Evolutionary conservation across 177 flowering plant species (phyloP).

Genomic region (Tripterygium wilfordii): DNA sequence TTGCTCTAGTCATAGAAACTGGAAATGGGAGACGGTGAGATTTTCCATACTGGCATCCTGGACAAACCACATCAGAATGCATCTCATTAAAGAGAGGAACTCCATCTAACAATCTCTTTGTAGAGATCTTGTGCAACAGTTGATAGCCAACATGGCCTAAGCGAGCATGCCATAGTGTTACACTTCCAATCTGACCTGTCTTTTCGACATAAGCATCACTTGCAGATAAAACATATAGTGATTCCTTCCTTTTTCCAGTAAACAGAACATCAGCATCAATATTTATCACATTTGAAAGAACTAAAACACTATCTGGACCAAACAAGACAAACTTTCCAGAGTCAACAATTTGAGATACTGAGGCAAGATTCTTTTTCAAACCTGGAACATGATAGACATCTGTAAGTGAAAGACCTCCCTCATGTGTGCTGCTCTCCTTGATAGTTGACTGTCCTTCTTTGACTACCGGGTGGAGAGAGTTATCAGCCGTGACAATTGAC

Average conservation of each 20-base stretch:
- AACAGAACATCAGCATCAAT: too few species aligned
- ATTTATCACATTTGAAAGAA: too few species aligned
- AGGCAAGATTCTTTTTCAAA: conserved; percentile 15
- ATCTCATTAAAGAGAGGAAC: not conserved
- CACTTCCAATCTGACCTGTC: conserved; percentile 5
- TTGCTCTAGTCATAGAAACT: not conserved
- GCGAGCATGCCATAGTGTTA: conserved; percentile 14
- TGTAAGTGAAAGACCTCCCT: not conserved
- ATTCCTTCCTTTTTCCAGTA: conserved; percentile 13
- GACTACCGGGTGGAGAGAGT: conserved; percentile 10
- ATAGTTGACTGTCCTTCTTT: conserved; percentile 17
- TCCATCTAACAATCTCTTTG: conserved; percentile 14
- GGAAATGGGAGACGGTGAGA: not conserved
- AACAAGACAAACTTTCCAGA: not conserved
- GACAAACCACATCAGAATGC: conserved; percentile 3
- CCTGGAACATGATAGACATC: conserved; percentile 14
- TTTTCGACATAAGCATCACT: conserved; percentile 13
- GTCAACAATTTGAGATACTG: conserved; percentile 18
- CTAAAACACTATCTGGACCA: too few species aligned
- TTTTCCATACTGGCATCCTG: conserved; percentile 8
- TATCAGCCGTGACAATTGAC: conserved; percentile 19
- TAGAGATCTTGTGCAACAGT: conserved; percentile 9
- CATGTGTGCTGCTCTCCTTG: not conserved
- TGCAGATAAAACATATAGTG: conserved; percentile 14
- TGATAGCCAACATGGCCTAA: conserved; percentile 19